Evolutionary conservation across 2,329 filamentous ascomycete genomes (phyloP).

Genomic region (Waltergamsia citrina): DNA sequence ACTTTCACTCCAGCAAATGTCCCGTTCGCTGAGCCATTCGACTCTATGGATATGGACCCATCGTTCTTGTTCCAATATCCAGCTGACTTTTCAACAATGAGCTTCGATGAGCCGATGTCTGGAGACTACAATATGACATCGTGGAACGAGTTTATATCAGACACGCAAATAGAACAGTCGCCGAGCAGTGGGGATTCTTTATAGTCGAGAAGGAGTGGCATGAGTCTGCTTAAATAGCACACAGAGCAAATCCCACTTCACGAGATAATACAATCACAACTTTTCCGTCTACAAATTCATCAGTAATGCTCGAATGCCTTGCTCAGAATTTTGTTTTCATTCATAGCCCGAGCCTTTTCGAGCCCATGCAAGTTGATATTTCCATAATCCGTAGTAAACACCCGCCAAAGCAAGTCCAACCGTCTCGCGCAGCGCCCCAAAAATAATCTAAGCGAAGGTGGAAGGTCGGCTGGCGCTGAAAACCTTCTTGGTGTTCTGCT

Average conservation of each 20-base stretch:
- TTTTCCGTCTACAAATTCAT: too few relatives aligned
- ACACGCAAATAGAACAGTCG: conserved; percentile 24
- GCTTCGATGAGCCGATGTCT: conserved; percentile 11
- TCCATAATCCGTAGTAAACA: conserved; percentile 54
- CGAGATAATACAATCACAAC: too few relatives aligned
- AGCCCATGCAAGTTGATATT: conserved; percentile 50
- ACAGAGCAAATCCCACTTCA: too few relatives aligned
- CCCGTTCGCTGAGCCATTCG: conserved; percentile 8
- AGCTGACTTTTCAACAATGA: conserved; percentile 13
- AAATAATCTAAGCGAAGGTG: conserved; percentile 85
- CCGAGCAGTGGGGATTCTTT: conserved; percentile 10
- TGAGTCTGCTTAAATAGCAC: background rate
- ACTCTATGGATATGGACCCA: conserved; percentile 17
- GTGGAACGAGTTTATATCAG: conserved; percentile 35
- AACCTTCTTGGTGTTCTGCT: conserved; percentile 76
- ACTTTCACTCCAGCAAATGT: background rate
- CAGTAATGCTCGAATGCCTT: background rate
- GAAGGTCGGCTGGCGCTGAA: conserved; percentile 89
- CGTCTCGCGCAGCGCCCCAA: conserved; percentile 36
- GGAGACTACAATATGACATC: conserved; percentile 20
- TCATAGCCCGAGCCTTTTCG: conserved; percentile 37
- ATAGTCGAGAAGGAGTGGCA: background rate
- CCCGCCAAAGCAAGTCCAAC: conserved; percentile 47
- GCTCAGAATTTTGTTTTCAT: conserved; percentile 26
- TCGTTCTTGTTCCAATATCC: conserved; percentile 17